Conservation (phyloP, 805 yeast species). For the Candida pseudofarinosa region DNA sequence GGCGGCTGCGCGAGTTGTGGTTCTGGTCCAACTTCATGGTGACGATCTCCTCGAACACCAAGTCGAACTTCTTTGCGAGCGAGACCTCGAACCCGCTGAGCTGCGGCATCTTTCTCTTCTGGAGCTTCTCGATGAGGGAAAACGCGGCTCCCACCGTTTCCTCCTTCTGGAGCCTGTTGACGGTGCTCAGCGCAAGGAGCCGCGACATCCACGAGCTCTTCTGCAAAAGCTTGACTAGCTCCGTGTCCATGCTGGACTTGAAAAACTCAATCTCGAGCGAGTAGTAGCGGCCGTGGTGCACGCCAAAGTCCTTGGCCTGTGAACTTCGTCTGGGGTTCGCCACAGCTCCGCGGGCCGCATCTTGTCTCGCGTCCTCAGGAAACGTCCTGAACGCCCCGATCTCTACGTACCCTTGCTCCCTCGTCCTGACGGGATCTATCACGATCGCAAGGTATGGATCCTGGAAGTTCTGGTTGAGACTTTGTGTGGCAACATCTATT, state of each 20-base stretch:
- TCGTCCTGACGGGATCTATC: slow-evolving; percentile 74
- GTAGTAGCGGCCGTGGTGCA: slow-evolving; percentile 67
- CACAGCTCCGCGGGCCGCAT: not conserved
- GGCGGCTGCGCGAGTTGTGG: not conserved
- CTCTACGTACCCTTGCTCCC: slow-evolving; percentile 60
- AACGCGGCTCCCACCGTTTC: slow-evolving; percentile 7
- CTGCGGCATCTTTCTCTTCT: slow-evolving; percentile 6
- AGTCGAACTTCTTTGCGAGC: slow-evolving; percentile 6
- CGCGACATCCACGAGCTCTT: slow-evolving; percentile 21
- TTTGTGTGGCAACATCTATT: slow-evolving; percentile 88
- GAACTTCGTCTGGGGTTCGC: slow-evolving; percentile 32
- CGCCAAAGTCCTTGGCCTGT: slow-evolving; percentile 64
- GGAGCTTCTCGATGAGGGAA: slow-evolving; percentile 7
- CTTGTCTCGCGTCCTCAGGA: slow-evolving; percentile 27
- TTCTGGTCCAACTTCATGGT: not conserved
- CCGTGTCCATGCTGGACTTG: slow-evolving; percentile 47
- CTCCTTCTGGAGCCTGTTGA: slow-evolving; percentile 4
- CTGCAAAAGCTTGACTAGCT: slow-evolving; percentile 16
- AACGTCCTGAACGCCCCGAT: slow-evolving; percentile 88
- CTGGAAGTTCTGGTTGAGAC: slow-evolving; percentile 78
- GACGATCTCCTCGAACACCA: slow-evolving; percentile 7
- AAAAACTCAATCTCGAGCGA: slow-evolving; percentile 60
- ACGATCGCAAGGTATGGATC: slow-evolving; percentile 91
- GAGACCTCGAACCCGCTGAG: slow-evolving; percentile 4
- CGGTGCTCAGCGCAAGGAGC: slow-evolving; percentile 6